These are phyloP conservation scores for Aspergillus sp. DNA, from an alignment of 2,329 filamentous ascomycete species.

Conservation along the genomic window DNA sequence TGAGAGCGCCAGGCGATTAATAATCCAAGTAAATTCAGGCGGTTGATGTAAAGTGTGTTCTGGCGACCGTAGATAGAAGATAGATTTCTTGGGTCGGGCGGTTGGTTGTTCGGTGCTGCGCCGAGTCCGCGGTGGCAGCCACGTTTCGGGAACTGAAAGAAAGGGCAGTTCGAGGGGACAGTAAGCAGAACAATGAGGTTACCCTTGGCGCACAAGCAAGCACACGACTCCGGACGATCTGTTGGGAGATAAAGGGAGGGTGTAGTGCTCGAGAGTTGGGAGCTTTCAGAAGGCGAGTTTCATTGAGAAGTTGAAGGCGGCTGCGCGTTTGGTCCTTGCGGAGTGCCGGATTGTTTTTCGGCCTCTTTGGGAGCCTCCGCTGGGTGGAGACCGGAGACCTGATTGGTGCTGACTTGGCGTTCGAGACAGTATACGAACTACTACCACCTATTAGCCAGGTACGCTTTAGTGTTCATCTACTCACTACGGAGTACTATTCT, in stretches of 20 bases:
- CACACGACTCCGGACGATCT: background rate
- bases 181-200: background rate
- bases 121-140: conserved; percentile 21
- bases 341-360: conserved; percentile 7
- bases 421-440: too few species aligned
- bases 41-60: background rate
- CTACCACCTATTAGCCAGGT: too few species aligned
- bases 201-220: background rate
- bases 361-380: too few species aligned
- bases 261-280: background rate
- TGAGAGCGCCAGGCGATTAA: background rate
- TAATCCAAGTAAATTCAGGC: background rate
- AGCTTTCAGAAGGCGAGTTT: conserved; percentile 12
- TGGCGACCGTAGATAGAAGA: background rate
- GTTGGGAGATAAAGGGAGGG: background rate
- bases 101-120: conserved; percentile 15
- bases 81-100: background rate
- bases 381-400: too few species aligned
- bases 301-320: background rate
- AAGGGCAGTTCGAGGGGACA: background rate
- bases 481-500: too few species aligned
- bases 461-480: too few species aligned
- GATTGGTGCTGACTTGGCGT: too few species aligned
- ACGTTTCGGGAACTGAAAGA: conserved; percentile 1
- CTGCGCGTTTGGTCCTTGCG: conserved; percentile 15